Evolutionary conservation across 2,329 filamentous ascomycete species (phyloP).

Genomic region (Colletotrichum tropicale): DNA sequence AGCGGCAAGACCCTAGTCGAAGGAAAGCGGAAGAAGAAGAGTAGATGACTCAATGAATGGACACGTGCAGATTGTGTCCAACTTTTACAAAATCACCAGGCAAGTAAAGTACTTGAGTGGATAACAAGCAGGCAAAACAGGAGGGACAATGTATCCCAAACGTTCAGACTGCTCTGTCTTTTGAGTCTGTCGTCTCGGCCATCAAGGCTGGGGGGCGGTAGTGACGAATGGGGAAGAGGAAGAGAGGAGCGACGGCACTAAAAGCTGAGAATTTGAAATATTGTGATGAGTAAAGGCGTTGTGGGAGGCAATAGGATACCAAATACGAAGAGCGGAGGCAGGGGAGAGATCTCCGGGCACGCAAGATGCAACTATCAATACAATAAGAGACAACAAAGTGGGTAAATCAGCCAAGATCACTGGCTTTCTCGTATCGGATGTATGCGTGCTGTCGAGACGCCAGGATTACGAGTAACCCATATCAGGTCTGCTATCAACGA

Average conservation of each 20-base stretch:
- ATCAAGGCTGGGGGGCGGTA: background rate
- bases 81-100: accelerated
- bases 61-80: too few relatives aligned
- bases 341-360: accelerated
- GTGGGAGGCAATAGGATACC: too few relatives aligned
- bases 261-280: background rate
- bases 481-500: background rate
- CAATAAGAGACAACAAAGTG: background rate
- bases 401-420: too few relatives aligned
- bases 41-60: background rate
- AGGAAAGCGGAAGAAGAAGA: too few relatives aligned
- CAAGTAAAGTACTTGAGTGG: too few relatives aligned
- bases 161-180: accelerated
- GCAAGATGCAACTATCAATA: accelerated
- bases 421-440: too few relatives aligned
- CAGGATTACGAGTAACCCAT: too few relatives aligned
- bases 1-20: accelerated
- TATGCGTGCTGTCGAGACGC: too few relatives aligned
- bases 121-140: too few relatives aligned
- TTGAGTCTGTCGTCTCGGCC: accelerated
- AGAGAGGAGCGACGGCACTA: background rate
- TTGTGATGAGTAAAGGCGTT: too few relatives aligned
- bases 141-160: too few relatives aligned
- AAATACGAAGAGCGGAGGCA: background rate
- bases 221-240: background rate